Evolutionary conservation across 306 rosid genomes (phyloP), one percentile per base, ranked within the genome.

Genomic region (Lupinus albus): DNA sequence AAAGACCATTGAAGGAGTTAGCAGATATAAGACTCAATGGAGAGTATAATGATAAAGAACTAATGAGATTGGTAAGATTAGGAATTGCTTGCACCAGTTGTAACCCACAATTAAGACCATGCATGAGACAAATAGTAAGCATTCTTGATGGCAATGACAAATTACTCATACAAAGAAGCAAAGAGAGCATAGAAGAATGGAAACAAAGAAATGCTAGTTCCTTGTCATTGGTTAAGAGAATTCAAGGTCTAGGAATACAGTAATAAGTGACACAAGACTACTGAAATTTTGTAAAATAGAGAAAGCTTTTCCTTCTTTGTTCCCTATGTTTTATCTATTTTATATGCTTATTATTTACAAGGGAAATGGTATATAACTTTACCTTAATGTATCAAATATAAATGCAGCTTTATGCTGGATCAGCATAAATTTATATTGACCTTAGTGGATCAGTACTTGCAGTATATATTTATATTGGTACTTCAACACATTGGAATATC

Each of bases 201-300:
- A 86, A 78, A 67, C 70, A 75, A 36, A 74, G 56, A 64, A 87
- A 92, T 83, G 73, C 73, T 72, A 28, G 62, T 68, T 80, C 95
- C 66, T 62, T 89, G 87, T 81, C 87, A 7, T 57, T 85, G 74
- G 70, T 87, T 59, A 86, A 48, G 83, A 84, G 98, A 72, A 88
- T 92, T 73, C 96, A 92, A 81, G 95, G 93, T 78, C 84, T 92
- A 13, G 98, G 98, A 59, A 89, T 92, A 73, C 96, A 88, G 69
- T 92, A 85, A 89, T 69, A 46, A 44, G 30, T 65, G 48, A 12
- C 17, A 18, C 9, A 6, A 57, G 42, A 33, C 14, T 13, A 25
- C 30, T 36, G 32, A 17, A 70, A 50, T 25, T 16, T 75, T 80
- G 80, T 72, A 64, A 61, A 47, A 48, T 12, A 71, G 54, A 72